Percentiles rank a stretch among this genome's conserved stretches.
Evolutionary conservation across 352 stramenopile genomes (phyloP).

Genomic region (Pythium chondricola): DNA sequence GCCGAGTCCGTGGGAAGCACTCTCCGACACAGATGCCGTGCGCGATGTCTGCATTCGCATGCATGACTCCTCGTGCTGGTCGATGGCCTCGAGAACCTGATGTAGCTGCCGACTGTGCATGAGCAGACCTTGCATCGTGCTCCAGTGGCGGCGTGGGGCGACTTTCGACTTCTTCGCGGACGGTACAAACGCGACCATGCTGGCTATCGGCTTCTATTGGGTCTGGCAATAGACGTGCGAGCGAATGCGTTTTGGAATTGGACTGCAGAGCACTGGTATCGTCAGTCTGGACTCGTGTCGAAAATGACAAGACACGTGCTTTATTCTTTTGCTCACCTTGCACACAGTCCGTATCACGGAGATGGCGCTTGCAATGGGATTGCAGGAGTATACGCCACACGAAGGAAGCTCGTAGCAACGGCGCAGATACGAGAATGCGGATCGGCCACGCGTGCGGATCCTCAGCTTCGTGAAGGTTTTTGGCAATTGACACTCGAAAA

Average conservation of each 20-base stretch:
- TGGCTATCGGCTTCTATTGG: too few relatives aligned
- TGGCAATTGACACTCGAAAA: conserved; percentile 1
- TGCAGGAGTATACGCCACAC: too few relatives aligned
- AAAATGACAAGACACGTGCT: too few relatives aligned
- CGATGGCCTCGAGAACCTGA: conserved; percentile 6
- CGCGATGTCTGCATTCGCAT: conserved; percentile 6
- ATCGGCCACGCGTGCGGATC: too few relatives aligned
- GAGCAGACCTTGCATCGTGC: conserved; percentile 14
- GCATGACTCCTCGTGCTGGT: conserved; percentile 1
- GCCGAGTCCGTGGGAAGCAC: background rate
- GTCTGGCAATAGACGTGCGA: too few relatives aligned
- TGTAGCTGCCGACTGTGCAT: conserved; percentile 18
- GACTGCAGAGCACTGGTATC: too few relatives aligned
- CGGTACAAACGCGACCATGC: conserved; percentile 6
- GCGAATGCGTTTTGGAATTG: too few relatives aligned
- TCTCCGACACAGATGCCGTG: background rate
- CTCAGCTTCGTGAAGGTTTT: conserved; percentile 2
- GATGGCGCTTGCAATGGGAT: background rate
- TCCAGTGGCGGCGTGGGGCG: conserved; percentile 12
- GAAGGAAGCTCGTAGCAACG: too few relatives aligned
- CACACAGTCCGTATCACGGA: background rate
- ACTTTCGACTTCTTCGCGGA: conserved; percentile 12
- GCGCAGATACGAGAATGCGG: too few relatives aligned
- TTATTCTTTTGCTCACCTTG: background rate
- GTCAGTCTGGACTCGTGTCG: too few relatives aligned